Conservation (phyloP, 2,329 filamentous ascomycete species). For the Emmonsiellopsis sp. region DNA sequence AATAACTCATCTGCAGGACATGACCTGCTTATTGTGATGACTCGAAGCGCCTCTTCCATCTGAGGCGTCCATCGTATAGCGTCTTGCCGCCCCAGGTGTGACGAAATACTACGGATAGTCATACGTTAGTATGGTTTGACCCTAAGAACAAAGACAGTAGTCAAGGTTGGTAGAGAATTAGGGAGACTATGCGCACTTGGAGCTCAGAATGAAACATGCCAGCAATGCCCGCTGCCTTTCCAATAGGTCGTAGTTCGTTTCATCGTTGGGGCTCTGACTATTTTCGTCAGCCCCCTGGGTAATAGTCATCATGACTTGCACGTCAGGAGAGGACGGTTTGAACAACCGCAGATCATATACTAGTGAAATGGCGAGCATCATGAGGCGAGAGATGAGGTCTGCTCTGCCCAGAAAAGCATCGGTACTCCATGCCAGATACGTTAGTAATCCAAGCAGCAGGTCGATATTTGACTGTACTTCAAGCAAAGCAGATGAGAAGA, state of each 20-base stretch:
- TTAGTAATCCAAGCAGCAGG: constrained; percentile 27
- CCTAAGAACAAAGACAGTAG: too few species aligned
- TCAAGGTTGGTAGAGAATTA: background rate
- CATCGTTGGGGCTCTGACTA: constrained; percentile 4
- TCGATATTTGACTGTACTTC: constrained; percentile 25
- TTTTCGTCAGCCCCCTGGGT: constrained; percentile 19
- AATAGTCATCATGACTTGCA: constrained; percentile 21
- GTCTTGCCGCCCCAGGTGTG: constrained; percentile 25
- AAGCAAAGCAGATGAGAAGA: constrained; percentile 21
- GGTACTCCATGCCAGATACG: constrained; percentile 29
- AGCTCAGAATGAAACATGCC: constrained; percentile 24
- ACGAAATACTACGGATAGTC: constrained; percentile 20
- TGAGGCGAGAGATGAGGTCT: constrained; percentile 25
- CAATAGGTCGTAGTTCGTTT: constrained; percentile 12
- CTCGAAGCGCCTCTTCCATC: constrained; percentile 28
- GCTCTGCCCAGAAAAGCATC: constrained; percentile 24
- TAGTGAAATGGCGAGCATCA: constrained; percentile 29
- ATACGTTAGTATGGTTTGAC: constrained; percentile 6
- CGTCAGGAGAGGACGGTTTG: constrained; percentile 21
- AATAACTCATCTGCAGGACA: constrained; percentile 23
- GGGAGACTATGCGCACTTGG: constrained; percentile 14
- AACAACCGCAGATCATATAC: constrained; percentile 28
- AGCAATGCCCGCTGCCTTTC: constrained; percentile 21
- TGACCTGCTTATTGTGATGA: constrained; percentile 17
- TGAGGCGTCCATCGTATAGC: constrained; percentile 29